Base-by-base conservation (phyloP, 192 early-diverging fungal genomes). In the Mortierella hygrophila region DNA sequence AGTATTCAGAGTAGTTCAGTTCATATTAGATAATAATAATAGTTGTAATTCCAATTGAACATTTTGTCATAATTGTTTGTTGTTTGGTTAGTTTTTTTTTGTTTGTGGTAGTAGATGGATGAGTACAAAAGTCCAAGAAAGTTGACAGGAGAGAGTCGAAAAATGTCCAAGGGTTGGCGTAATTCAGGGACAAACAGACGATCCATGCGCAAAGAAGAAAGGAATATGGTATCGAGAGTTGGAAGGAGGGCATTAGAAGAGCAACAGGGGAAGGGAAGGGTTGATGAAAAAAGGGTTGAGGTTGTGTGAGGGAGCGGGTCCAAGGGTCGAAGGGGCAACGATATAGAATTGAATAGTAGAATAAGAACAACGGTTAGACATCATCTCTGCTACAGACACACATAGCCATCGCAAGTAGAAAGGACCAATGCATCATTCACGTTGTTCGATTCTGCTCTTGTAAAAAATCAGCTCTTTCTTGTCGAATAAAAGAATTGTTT, bases 151-250 rank as follows among this genome's bases (percentile, higher is more conserved):
- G 40, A 37, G 38, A 37, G 16, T 26, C 15, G 68, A 40, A 70
- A 38, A 35, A 68, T n/a, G 23, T 26, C 6, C 63, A 68, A 68
- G 65, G 63, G 32, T n/a, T 68, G 15, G 68, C 15, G 29, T 40
- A 32, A 70, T 70, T 70, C 29, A 70, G 37, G 35, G 74, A 75
- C 37, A 57, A 44, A 41, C 0, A 46, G n/a, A 77, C 68, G 55
- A 70, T 70, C 29, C 35, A 70, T 70, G 68, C 29, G 68, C 21
- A 80, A 41, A 72, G 35, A 47, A 74, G 29, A 37, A 74, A 32
- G 4, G 38, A 32, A 10, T 47, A 35, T 47, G 65, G 20, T 37
- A 32, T 13, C 18, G 46, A 47, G 21, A 35, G 13, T 37, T 5
- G 20, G 65, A 78, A 72, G 38, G 37, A 5, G 41, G n/a, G n/a